A percentile compares a stretch with the other conserved stretches of the same genome.
Conservation (phyloP, 768 basidiomycete genomes). For the Calocera viscosa region DNA sequence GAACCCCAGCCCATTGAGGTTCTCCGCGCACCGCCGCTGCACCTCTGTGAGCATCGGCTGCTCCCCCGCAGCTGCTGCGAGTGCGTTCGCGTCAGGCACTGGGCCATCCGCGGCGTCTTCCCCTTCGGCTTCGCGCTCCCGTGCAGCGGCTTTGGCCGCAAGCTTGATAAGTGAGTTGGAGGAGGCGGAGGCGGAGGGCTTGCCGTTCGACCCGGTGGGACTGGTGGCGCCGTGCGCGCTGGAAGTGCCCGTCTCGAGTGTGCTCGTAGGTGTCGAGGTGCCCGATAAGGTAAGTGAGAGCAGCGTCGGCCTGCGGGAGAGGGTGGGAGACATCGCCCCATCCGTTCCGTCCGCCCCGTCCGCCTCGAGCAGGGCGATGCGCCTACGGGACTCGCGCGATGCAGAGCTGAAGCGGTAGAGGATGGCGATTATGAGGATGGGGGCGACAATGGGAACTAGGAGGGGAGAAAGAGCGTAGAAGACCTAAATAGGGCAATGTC, state of each 20-base stretch:
- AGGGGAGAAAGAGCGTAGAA: slow-evolving; percentile 49
- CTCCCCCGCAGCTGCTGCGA: slow-evolving; percentile 26
- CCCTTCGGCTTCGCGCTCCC: slow-evolving; percentile 4
- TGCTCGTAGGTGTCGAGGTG: neutral
- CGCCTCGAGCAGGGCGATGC: slow-evolving; percentile 52
- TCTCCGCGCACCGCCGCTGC: slow-evolving; percentile 45
- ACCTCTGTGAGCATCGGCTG: slow-evolving; percentile 36
- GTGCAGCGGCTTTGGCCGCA: slow-evolving; percentile 1
- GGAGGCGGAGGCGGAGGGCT: neutral
- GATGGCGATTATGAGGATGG: slow-evolving; percentile 37
- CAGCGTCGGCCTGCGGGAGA: neutral
- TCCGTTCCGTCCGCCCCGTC: slow-evolving; percentile 30
- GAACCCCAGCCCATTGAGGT: slow-evolving; percentile 57
- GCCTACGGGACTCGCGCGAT: slow-evolving; percentile 45
- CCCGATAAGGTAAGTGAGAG: neutral
- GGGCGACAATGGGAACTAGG: slow-evolving; percentile 39
- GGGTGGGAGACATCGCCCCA: neutral
- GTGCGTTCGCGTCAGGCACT: slow-evolving; percentile 16
- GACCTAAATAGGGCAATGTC: slow-evolving; percentile 30
- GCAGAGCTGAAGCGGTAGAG: slow-evolving; percentile 46
- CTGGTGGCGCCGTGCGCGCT: slow-evolving; percentile 23
- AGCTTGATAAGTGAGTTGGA: neutral
- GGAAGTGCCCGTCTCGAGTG: slow-evolving; percentile 2
- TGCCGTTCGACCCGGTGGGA: slow-evolving; percentile 7
- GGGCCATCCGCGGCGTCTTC: slow-evolving; percentile 1